Percentiles rank a stretch among this genome's conserved stretches.
These are phyloP conservation scores for Epichloe amarillans DNA, from an alignment of 2,329 filamentous ascomycete species.

Conservation along the genomic window DNA sequence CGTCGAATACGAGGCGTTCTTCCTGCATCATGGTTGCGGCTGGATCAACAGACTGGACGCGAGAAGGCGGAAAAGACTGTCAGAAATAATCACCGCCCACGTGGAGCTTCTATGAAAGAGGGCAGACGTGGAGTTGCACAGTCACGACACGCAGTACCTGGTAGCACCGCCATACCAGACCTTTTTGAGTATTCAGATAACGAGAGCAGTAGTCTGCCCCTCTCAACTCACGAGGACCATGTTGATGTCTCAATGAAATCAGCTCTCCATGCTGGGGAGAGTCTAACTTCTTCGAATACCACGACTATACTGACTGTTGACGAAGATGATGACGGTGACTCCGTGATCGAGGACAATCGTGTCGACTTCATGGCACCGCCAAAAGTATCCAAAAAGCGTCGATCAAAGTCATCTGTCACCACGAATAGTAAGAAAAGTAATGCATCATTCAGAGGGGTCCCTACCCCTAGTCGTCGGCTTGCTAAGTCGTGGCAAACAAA, in stretches of 20 bases:
- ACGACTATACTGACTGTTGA: not conserved
- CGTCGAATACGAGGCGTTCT: constrained; percentile 46
- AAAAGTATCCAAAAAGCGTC: constrained; percentile 27
- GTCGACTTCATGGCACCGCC: constrained; percentile 38
- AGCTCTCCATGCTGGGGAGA: not conserved
- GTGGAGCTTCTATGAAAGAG: constrained; percentile 24
- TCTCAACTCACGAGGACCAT: not conserved
- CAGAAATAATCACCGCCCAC: constrained; percentile 14
- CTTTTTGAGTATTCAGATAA: constrained; percentile 30
- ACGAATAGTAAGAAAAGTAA: constrained; percentile 12
- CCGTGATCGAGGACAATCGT: constrained; percentile 34
- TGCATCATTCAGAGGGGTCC: constrained; percentile 9
- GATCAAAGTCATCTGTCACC: constrained; percentile 16
- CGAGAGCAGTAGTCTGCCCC: not conserved
- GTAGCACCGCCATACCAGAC: constrained; percentile 18
- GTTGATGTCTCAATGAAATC: not conserved
- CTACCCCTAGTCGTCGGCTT: constrained; percentile 10
- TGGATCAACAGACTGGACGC: constrained; percentile 35
- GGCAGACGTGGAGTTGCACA: constrained; percentile 37
- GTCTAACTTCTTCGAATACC: not conserved
- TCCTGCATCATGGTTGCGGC: constrained; percentile 52
- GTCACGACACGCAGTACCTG: constrained; percentile 21
- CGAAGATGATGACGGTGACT: constrained; percentile 22
- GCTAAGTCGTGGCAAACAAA: constrained; percentile 16
- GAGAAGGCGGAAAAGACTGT: constrained; percentile 18